Evolutionary conservation across 345 rosid genomes (phyloP), one percentile per base, ranked within the genome.

Genomic region (Brassica nigra): DNA sequence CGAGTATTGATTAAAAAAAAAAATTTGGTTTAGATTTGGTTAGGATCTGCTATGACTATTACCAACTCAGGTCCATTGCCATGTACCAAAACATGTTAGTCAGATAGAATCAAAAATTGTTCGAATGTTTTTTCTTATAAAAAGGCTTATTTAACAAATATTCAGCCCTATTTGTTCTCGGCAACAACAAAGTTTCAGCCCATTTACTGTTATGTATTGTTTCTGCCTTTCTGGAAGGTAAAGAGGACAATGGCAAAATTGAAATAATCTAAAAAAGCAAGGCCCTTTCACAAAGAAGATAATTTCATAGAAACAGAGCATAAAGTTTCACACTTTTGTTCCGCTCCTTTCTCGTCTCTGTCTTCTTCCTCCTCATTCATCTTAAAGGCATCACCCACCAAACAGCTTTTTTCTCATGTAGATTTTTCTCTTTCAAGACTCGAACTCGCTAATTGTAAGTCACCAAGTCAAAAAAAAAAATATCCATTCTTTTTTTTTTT

Each of bases 361-460:
- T 75, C 73, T 75, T 66, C 63, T 66, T 78, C 73, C 55, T 78
- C 77, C 28, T 79, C 80, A 28, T 76, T 75, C 78, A 36, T 74
- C 47, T 64, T 18, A 83, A 79, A 81, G 73, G 69, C 55, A 81
- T 81, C 80, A 76, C 66, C 65, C 83, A 75, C 28, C 33, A 47
- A 62, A 15, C 6, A 68, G 5, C 2, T 33, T 59, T 23, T 81
- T 81, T 83, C 81, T 86, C 87, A 86, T 79, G 88, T 81, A 75
- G 80, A 82, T 82, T 57, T 78, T 76, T 82, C 76, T 9, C 78
- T 55, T 73, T 76, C 67, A 70, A 47, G 30, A 20, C 14, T 64
- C 49, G 5, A 71, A 70, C 78, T 82, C 76, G 65, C 27, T 71
- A 30, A 57, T 31, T 70, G 14, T 74, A 14, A 82, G 88, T 82